Evolutionary conservation across 2,329 filamentous ascomycete genomes (phyloP).

Genomic region (Penicillium italicum): DNA sequence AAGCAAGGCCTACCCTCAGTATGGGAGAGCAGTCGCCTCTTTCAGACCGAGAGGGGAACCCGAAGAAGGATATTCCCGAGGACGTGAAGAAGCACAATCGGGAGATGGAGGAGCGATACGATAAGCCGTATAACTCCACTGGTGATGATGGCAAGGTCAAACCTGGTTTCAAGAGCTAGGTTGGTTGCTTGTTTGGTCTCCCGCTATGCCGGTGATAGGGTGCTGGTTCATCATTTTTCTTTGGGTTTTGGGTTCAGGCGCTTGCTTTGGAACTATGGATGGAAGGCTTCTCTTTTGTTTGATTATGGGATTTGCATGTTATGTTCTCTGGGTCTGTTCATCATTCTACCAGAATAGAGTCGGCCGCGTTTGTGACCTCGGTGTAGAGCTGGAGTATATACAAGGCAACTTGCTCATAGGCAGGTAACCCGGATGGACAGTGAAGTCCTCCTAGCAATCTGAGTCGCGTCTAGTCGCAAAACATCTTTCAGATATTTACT

Average conservation of each 20-base stretch:
- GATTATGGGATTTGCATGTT: background rate
- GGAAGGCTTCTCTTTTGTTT: background rate
- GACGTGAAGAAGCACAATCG: slow-evolving; percentile 37
- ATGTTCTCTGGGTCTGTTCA: no score
- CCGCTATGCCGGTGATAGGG: background rate
- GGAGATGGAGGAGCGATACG: slow-evolving; percentile 33
- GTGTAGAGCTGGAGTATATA: no score
- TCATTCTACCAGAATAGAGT: background rate
- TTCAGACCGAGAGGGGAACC: slow-evolving; percentile 28
- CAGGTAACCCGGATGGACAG: background rate
- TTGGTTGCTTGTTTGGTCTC: background rate
- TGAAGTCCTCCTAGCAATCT: background rate
- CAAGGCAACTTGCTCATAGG: background rate
- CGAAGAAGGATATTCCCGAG: slow-evolving; percentile 26
- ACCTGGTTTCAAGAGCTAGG: background rate
- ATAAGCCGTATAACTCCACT: slow-evolving; percentile 34
- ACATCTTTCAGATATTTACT: background rate
- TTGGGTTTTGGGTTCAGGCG: background rate
- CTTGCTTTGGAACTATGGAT: background rate
- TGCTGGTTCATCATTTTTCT: background rate
- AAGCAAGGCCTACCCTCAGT: slow-evolving; percentile 33
- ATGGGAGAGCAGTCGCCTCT: slow-evolving; percentile 31
- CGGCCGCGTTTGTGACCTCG: no score
- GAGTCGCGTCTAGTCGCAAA: background rate
- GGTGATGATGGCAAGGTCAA: slow-evolving; percentile 24